These are phyloP conservation scores for Rhizopus arrhizus DNA, from an alignment of 371 early-diverging fungal species.

Conservation along the genomic window DNA sequence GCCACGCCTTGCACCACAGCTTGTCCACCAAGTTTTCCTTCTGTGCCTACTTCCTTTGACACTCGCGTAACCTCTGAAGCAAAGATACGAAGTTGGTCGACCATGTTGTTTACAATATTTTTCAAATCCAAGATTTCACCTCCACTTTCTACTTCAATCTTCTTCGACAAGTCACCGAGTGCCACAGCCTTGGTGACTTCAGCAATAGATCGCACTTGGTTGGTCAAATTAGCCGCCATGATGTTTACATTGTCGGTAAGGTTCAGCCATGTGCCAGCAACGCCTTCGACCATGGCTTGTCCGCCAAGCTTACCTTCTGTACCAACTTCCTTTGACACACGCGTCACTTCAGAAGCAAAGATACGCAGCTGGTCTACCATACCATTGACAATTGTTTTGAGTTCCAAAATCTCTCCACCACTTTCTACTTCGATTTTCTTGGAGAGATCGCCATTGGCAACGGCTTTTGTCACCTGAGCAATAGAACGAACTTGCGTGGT, in stretches of 20 bases:
- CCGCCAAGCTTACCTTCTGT: slow-evolving; percentile 55
- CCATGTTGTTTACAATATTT: slow-evolving; percentile 46
- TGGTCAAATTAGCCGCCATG: slow-evolving; percentile 57
- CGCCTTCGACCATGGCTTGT: slow-evolving; percentile 44
- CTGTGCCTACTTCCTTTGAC: slow-evolving; percentile 50
- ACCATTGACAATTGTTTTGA: slow-evolving; percentile 46
- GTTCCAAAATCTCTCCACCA: slow-evolving; percentile 43
- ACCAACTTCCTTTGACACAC: slow-evolving; percentile 43
- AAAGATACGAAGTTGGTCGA: slow-evolving; percentile 44
- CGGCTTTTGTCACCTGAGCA: slow-evolving; percentile 50
- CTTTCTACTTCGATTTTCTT: slow-evolving; percentile 34
- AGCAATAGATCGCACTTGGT: slow-evolving; percentile 55
- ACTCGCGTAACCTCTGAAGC: slow-evolving; percentile 46
- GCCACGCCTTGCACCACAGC: slow-evolving; percentile 41
- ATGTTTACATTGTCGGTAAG: slow-evolving; percentile 59
- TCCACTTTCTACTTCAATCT: slow-evolving; percentile 40
- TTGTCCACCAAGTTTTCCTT: slow-evolving; percentile 43
- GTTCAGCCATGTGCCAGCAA: slow-evolving; percentile 62
- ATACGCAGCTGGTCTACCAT: slow-evolving; percentile 53
- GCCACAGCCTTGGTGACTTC: slow-evolving; percentile 58
- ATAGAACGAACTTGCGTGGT: slow-evolving; percentile 37
- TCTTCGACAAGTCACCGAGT: slow-evolving; percentile 27
- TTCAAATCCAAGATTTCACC: slow-evolving; percentile 42
- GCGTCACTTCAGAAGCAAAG: slow-evolving; percentile 44
- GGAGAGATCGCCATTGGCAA: slow-evolving; percentile 42